phyloP scores from a whole-genome alignment of 768 basidiomycete genomes.

The Mycena kentingensis region DNA sequence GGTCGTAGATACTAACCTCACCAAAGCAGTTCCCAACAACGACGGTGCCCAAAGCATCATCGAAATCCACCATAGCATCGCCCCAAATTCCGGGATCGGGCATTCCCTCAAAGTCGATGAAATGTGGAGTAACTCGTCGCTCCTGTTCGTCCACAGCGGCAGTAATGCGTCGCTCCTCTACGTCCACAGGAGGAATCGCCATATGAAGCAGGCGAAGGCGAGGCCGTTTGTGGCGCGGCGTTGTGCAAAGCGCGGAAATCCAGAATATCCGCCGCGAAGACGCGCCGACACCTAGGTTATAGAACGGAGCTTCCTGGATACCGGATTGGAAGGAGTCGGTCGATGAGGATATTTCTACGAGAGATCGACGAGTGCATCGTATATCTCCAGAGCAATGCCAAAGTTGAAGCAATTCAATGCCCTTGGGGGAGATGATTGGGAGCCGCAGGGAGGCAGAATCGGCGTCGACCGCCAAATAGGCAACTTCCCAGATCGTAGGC shows the following conservation, averaged over 20 bases:
- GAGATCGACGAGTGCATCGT: neutral
- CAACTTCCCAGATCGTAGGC: neutral
- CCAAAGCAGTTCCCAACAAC: neutral
- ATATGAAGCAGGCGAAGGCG: neutral
- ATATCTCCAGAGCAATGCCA: neutral
- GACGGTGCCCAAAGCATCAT: neutral
- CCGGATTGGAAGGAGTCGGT: neutral
- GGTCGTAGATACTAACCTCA: neutral
- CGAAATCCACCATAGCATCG: neutral
- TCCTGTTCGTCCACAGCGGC: no score
- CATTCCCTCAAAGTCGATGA: neutral
- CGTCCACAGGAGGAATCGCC: neutral
- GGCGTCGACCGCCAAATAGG: neutral
- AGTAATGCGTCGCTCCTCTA: no score
- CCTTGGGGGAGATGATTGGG: neutral
- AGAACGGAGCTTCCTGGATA: neutral
- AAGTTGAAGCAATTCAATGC: neutral
- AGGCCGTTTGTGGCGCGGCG: neutral
- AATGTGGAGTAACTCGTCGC: neutral
- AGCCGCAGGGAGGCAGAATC: neutral
- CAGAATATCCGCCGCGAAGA: neutral
- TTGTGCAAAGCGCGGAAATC: neutral
- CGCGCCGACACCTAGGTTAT: neutral
- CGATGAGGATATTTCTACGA: neutral
- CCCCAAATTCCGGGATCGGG: neutral